These are phyloP conservation scores for Parachaetomium inaequale DNA, from an alignment of 495 filamentous ascomycete species.

Conservation along the genomic window DNA sequence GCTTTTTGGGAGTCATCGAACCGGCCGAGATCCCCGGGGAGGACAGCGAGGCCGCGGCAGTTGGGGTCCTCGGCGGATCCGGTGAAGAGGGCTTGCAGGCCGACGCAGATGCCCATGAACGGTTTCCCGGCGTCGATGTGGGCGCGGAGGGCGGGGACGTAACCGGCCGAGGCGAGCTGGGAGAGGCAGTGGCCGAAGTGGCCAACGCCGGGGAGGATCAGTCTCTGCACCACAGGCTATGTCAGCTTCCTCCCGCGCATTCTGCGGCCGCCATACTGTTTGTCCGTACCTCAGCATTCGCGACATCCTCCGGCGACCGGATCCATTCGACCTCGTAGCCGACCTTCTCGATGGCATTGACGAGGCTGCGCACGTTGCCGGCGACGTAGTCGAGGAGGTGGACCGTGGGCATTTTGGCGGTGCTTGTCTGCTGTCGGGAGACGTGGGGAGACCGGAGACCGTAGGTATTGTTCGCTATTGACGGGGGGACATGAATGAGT, in stretches of 20 bases:
- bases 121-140: slow-evolving; percentile 86
- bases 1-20: slow-evolving; percentile 78
- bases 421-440: not conserved
- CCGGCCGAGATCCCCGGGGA: slow-evolving; percentile 65
- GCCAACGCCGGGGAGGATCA: slow-evolving; percentile 93
- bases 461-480: not conserved
- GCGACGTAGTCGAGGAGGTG: slow-evolving; percentile 77
- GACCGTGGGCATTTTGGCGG: slow-evolving; percentile 71
- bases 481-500: slow-evolving; percentile 17
- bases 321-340: slow-evolving; percentile 95
- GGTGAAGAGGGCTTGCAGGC: slow-evolving; percentile 83
- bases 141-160: slow-evolving; percentile 69
- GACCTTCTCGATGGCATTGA: slow-evolving; percentile 93
- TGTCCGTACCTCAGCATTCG: slow-evolving; percentile 69
- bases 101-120: slow-evolving; percentile 98
- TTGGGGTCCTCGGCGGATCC: slow-evolving; percentile 72
- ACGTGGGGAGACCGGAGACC: not conserved
- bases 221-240: slow-evolving; percentile 50
- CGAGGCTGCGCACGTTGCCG: slow-evolving; percentile 90
- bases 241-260: not conserved
- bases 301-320: slow-evolving; percentile 74
- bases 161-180: slow-evolving; percentile 74
- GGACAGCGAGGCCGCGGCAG: slow-evolving; percentile 67
- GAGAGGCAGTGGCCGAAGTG: slow-evolving; percentile 95
- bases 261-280: not conserved